phyloP scores from a whole-genome alignment of 2,329 filamentous ascomycete species.

The Polychaeton citri region DNA sequence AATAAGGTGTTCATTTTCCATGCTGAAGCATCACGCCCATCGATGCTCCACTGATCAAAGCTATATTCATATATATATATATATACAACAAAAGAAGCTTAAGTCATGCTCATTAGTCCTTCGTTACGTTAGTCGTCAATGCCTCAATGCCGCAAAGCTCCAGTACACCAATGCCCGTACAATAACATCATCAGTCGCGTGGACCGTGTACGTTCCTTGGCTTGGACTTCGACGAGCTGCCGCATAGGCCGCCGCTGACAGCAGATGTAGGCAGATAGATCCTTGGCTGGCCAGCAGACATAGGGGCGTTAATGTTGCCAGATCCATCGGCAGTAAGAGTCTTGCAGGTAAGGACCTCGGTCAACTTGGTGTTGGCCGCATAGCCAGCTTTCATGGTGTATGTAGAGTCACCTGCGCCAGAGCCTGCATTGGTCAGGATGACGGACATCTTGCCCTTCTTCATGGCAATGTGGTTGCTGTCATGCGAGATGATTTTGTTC shows the following conservation, averaged over 20 bases:
- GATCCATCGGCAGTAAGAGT: conserved; percentile 13
- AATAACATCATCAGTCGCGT: background rate
- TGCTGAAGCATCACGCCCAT: no score
- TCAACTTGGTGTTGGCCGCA: conserved; percentile 16
- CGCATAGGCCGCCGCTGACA: conserved; percentile 7
- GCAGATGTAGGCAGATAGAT: conserved; percentile 19
- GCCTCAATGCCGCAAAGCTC: background rate
- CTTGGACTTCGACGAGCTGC: background rate
- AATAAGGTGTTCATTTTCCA: background rate
- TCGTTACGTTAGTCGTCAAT: background rate
- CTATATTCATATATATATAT: background rate
- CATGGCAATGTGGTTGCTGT: conserved; percentile 14
- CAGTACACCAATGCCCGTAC: background rate
- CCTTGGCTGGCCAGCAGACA: conserved; percentile 22
- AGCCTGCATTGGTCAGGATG: conserved; percentile 21
- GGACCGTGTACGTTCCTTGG: background rate
- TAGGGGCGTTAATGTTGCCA: conserved; percentile 21
- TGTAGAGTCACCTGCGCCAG: background rate
- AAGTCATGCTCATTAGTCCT: background rate
- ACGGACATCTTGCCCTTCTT: conserved; percentile 34
- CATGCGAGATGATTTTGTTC: conserved; percentile 10
- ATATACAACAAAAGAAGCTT: background rate
- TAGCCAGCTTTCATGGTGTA: conserved; percentile 10
- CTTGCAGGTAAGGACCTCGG: conserved; percentile 26
- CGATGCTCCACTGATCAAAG: background rate